Percentiles rank a stretch among this genome's conserved stretches.
Conservation (phyloP, 202 grass and related monocot genomes). For the Bolboschoenoplectus hybrid region DNA sequence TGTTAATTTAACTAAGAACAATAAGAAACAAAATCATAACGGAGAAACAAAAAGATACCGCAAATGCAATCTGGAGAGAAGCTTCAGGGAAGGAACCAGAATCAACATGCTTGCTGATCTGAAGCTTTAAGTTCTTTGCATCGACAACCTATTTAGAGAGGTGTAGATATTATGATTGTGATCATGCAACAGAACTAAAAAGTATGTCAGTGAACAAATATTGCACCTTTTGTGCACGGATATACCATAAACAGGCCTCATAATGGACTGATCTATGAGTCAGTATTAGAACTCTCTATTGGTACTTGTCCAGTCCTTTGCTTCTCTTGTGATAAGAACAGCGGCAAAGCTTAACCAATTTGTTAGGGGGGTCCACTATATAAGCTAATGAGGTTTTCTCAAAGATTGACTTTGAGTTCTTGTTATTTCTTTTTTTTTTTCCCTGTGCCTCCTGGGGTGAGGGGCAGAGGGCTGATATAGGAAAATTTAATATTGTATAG, state of each 20-base stretch:
- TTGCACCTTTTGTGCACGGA: background rate
- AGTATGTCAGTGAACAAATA: background rate
- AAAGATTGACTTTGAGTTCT: background rate
- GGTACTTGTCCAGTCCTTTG: background rate
- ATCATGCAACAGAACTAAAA: conserved; percentile 4
- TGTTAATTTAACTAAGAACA: background rate
- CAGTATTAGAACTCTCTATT: background rate
- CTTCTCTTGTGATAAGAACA: background rate
- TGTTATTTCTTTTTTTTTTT: no score
- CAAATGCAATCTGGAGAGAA: conserved; percentile 98
- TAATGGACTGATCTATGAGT: background rate
- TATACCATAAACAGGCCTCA: conserved; percentile 14
- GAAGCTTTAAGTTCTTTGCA: conserved; percentile 84
- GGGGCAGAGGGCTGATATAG: background rate
- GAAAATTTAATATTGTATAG: background rate
- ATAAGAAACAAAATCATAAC: conserved; percentile 5
- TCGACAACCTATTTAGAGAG: conserved; percentile 70
- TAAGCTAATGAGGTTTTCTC: background rate
- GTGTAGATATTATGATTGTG: conserved; percentile 7
- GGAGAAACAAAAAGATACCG: conserved; percentile 51
- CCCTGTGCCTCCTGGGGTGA: background rate
- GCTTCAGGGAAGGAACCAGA: conserved; percentile 87
- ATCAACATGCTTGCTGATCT: conserved; percentile 71
- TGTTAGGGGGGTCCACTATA: background rate
- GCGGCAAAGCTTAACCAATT: background rate